These are phyloP conservation scores for Vitis labrusca DNA, from an alignment of 164 flowering plant genomes.

Conservation along the genomic window DNA sequence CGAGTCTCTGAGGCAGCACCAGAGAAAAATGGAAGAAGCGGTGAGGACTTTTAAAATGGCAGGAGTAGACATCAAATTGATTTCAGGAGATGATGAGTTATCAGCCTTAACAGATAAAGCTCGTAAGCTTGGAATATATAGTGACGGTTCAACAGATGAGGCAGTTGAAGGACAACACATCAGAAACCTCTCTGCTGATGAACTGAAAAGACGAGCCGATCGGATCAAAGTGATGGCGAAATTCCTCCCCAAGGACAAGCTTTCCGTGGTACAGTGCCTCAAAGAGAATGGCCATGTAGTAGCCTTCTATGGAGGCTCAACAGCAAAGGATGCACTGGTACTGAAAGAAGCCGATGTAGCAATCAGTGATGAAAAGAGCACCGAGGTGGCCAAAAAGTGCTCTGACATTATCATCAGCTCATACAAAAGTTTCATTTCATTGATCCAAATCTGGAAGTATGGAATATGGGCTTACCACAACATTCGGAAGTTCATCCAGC, in stretches of 20 bases:
- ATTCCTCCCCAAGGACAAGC: conserved; percentile 13
- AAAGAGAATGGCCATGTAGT: conserved; percentile 21
- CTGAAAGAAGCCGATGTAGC: conserved; percentile 30
- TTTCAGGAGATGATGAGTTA: conserved; percentile 17
- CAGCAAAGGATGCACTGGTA: conserved; percentile 17
- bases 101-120: conserved; percentile 4
- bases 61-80: conserved; percentile 23
- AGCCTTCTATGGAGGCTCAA: conserved; percentile 17
- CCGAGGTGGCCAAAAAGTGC: conserved; percentile 13
- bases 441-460: not conserved
- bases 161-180: not conserved
- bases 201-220: conserved; percentile 1
- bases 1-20: conserved; percentile 21
- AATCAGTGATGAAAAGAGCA: conserved; percentile 12
- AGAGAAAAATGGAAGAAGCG: conserved; percentile 10
- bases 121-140: conserved; percentile 3
- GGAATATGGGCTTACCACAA: conserved; percentile 24
- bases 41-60: not conserved
- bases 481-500: conserved; percentile 23
- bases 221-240: conserved; percentile 16
- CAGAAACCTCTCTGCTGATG: no score
- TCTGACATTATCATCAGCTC: conserved; percentile 10
- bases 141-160: not conserved
- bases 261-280: conserved; percentile 13
- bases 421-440: not conserved